Conservation (phyloP, 306 rosid genomes). For the Ammopiptanthus mongolicus region DNA sequence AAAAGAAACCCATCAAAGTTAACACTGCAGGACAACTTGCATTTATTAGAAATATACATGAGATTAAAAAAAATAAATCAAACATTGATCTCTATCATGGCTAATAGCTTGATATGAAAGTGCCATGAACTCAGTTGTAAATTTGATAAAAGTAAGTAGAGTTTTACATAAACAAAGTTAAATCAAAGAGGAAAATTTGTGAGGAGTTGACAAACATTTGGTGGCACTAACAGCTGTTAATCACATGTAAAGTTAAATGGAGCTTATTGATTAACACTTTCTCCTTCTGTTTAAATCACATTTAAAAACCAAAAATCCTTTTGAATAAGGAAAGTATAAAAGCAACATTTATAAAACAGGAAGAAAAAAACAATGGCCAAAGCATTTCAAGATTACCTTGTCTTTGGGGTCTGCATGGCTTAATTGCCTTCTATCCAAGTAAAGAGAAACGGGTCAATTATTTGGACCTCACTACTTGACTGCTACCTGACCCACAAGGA, state of each 20-base stretch:
- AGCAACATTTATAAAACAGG: slow-evolving; percentile 12
- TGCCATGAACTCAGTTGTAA: not conserved
- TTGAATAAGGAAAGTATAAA: not conserved
- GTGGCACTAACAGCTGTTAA: not conserved
- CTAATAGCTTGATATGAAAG: not conserved
- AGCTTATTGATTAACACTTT: not conserved
- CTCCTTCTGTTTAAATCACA: not conserved
- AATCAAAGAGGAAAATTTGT: not conserved
- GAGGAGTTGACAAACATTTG: not conserved
- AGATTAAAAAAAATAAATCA: not conserved
- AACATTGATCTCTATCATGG: not conserved
- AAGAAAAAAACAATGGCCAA: slow-evolving; percentile 18
- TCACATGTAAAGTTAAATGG: not conserved
- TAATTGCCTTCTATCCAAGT: slow-evolving; percentile 23
- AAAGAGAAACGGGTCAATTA: slow-evolving; percentile 25
- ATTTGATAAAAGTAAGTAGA: not conserved
- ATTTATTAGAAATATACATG: not conserved
- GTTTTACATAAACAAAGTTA: not conserved
- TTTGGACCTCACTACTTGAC: slow-evolving; percentile 45
- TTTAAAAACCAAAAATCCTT: not conserved
- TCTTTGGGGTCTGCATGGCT: slow-evolving; percentile 94
- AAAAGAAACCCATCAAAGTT: not conserved
- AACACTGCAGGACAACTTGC: not conserved
- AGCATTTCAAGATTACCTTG: slow-evolving; percentile 60
- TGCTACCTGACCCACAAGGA: slow-evolving; percentile 73